Base-by-base conservation (phyloP, 257 asterid species). In the Coffea canephora region DNA sequence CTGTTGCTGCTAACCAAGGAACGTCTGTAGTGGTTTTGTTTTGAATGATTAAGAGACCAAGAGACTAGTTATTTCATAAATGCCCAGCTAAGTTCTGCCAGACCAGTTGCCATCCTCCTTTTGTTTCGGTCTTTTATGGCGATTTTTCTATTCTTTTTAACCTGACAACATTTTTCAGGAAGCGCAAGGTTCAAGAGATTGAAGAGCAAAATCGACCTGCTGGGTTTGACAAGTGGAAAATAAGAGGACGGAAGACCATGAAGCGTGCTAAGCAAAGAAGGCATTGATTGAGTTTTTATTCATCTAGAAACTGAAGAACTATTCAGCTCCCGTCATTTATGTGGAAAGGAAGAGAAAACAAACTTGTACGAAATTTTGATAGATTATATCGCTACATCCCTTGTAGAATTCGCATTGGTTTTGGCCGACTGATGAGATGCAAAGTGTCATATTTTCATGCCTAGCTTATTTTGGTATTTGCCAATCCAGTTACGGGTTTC, bases 161-260 rank as follows among this genome's bases (percentile, higher is more conserved):
- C 76, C 45, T 74, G 76, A 71, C 73, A 72, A 67, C 46, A 19
- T 62, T 62, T 43, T 84, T 75, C 90, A 95, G 99, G 88, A 95
- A 93, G 79, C 98, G 97, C 46, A 95, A 95, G 87, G 97, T 95
- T 83, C 81, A 86, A 6, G 93, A 95, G 91, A 95, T 95, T 84
- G 98, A 93, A 88, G 95, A 89, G 69, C 83, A 83, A 69, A 89
- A 90, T 73, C 86, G 93, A 66, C 94, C 97, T 62, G 95, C 57
- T 55, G 94, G 94, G 68, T 96, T 91, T 68, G 90, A 78, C 79
- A 95, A 93, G 84, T 95, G 99, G 99, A 95, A 91, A 88, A 85
- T 52, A 34, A 84, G 78, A 69, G 90, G 86, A 76, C 81, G 81
- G 61, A 84, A 80, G 49, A 81, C 87, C 21, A 69, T 76, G 83